phyloP scores from a whole-genome alignment of 768 basidiomycete genomes.

The Filobasidium floriforme region DNA sequence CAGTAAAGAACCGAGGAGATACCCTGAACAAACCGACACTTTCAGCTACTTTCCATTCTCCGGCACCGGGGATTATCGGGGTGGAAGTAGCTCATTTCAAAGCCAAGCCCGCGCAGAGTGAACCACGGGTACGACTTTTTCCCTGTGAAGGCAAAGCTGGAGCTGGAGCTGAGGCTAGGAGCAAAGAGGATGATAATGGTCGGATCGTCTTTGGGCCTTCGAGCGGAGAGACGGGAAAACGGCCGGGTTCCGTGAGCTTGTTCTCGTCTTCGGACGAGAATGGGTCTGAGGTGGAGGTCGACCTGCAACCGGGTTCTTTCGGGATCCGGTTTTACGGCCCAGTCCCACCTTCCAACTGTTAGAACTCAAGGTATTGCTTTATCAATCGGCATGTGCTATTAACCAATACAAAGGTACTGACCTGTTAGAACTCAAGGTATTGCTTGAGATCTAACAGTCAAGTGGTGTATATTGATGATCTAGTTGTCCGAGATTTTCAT shows the following conservation, averaged over 20 bases:
- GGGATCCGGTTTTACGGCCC: neutral
- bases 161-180: no score
- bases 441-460: no score
- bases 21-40: conserved; percentile 2
- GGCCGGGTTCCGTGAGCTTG: neutral
- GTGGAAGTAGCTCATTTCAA: neutral
- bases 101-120: neutral
- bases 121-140: neutral
- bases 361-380: no score
- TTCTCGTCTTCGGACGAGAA: neutral
- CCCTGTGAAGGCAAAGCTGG: neutral
- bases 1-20: neutral
- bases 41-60: neutral
- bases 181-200: neutral
- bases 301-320: neutral
- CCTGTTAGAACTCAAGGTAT: no score
- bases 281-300: neutral
- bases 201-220: neutral
- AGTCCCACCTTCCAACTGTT: neutral
- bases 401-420: no score
- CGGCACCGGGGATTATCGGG: neutral
- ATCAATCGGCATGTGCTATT: no score
- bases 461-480: no score
- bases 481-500: no score
- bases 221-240: no score